Base-by-base conservation (phyloP, 1,284 basidiomycete species). In the Naganishia cerealis region DNA sequence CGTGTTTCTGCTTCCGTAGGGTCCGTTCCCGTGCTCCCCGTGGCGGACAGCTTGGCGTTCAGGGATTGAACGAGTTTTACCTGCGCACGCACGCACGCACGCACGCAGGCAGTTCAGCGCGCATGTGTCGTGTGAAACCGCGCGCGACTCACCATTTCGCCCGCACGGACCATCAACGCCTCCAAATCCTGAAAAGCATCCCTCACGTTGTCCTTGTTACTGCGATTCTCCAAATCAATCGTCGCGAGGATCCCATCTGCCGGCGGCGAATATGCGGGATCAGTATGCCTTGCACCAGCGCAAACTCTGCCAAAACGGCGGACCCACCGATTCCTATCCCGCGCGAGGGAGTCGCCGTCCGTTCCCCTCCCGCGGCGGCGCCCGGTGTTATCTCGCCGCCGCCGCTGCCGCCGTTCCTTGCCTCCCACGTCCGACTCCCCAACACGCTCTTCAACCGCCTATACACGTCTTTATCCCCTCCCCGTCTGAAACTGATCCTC, bases 161-260 rank as follows among this genome's bases (percentile, higher is more conserved):
- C 90, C 0, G 94, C 94, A 77, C 94, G 91, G 61, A 89, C 83
- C 90, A 92, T 94, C 52, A 99, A 83, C 0, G 90, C 89, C 76
- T 98, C 92, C 29, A 99, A 85, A 76, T 98, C 95, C 73, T 87
- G 85, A 59, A 99, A 85, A 0, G 94, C 91, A 72, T 88, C 86
- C 56, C 86, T 85, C 83, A 98, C 87, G 71, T 88, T 84, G 8
- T 85, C 85, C 61, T 87, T 84, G 16, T 87, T 83, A 13, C 84
- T 84, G 71, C 87, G 85, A 4, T 87, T 86, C n/a, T 86, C 86
- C 24, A 85, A 83, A 77, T 88, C 87, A 63, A 91, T 89, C 1
- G 83, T 85, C 68, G 86, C 86, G 65, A 95, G 79, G 68, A 96
- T 91, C 0, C 91, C 90, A 78, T 89, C 92, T 92, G 74, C 48